Conservation (phyloP, 2,329 filamentous ascomycete genomes). For the Arthrobotrys musiformis region DNA sequence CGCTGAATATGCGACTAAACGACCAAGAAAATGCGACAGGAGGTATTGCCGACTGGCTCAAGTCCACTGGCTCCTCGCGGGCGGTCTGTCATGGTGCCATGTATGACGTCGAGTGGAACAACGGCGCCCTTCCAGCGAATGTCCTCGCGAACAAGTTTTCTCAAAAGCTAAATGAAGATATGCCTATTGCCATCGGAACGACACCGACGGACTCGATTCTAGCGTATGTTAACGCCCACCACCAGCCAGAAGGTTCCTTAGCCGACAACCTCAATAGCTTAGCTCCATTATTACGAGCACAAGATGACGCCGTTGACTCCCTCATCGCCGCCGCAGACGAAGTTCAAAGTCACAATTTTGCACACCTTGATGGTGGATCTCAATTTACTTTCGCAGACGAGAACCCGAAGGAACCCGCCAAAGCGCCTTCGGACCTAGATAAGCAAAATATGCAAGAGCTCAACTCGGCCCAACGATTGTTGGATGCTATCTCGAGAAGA, state of each 20-base stretch:
- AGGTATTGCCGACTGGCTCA: constrained; percentile 19
- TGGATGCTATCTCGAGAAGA: constrained; percentile 51
- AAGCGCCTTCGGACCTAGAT: neutral
- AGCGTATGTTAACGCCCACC: constrained; percentile 61
- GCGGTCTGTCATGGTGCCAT: constrained; percentile 62
- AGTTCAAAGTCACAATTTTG: constrained; percentile 61
- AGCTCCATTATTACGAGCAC: constrained; percentile 59
- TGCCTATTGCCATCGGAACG: constrained; percentile 62
- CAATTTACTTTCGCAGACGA: constrained; percentile 35
- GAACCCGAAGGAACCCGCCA: constrained; percentile 33
- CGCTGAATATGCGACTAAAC: constrained; percentile 58
- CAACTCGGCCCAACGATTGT: constrained; percentile 48
- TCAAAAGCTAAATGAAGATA: constrained; percentile 34
- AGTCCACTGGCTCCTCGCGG: constrained; percentile 35
- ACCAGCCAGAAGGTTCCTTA: constrained; percentile 54
- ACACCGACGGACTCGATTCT: constrained; percentile 63
- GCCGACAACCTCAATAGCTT: constrained; percentile 60
- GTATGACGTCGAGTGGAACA: constrained; percentile 63
- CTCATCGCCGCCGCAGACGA: constrained; percentile 61
- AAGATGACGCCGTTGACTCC: constrained; percentile 61
- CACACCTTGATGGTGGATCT: constrained; percentile 59
- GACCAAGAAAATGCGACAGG: constrained; percentile 53
- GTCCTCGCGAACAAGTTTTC: constrained; percentile 61
- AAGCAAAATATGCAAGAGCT: constrained; percentile 20
- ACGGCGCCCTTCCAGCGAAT: constrained; percentile 58